phyloP scores from a whole-genome alignment of 208 protist genomes.

The Leishmania gerbilli region DNA sequence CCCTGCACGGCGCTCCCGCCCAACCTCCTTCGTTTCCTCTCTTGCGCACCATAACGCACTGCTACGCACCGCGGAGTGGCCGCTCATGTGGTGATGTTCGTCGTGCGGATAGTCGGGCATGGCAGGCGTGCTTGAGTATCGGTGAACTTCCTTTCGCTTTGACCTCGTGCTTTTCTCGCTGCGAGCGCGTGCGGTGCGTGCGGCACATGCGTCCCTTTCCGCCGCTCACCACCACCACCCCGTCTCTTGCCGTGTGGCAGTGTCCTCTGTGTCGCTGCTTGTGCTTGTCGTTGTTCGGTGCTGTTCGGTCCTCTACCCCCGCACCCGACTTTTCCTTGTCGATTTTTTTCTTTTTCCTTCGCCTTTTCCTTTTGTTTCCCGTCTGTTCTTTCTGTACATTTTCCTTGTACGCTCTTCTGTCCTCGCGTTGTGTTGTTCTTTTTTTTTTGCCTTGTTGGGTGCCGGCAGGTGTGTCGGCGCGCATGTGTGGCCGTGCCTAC shows the following conservation, averaged over 20 bases:
- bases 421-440: background rate
- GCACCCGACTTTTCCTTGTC: background rate
- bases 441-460: conserved; percentile 2
- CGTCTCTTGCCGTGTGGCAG: background rate
- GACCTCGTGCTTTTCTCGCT: conserved; percentile 1
- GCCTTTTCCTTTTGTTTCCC: background rate
- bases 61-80: background rate
- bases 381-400: background rate
- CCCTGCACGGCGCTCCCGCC: background rate
- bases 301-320: background rate
- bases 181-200: background rate
- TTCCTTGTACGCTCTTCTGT: background rate
- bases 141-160: background rate
- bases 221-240: background rate
- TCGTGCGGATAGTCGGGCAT: background rate
- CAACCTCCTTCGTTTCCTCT: background rate
- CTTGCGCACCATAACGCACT: background rate
- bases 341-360: background rate
- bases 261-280: background rate
- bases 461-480: background rate
- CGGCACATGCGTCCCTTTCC: background rate
- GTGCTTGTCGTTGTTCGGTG: background rate
- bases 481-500: too few relatives aligned
- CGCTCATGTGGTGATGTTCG: background rate
- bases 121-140: background rate